Evolutionary conservation across 2,329 filamentous ascomycete species (phyloP).

Genomic region (Aspergillus aculeatinus): DNA sequence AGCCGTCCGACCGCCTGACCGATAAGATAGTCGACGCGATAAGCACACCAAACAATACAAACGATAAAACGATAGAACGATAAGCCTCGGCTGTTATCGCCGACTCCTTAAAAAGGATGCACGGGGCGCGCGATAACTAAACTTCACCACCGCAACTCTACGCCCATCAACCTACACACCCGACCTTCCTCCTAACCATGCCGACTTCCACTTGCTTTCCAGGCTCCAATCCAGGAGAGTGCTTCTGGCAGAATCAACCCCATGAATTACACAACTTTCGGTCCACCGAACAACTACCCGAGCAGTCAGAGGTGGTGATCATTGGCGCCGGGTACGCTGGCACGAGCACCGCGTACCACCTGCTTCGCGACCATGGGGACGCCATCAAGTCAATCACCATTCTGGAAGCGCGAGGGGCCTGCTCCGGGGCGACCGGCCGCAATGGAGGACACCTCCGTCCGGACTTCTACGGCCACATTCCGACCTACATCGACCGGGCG

Average conservation of each 20-base stretch:
- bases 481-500: slow-evolving; percentile 31
- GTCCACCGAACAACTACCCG: slow-evolving; percentile 31
- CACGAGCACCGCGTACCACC: slow-evolving; percentile 43
- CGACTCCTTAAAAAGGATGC: neutral
- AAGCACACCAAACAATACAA: neutral
- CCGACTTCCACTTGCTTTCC: slow-evolving; percentile 1
- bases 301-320: slow-evolving; percentile 43
- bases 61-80: neutral
- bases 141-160: neutral
- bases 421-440: slow-evolving; percentile 45
- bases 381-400: slow-evolving; percentile 30
- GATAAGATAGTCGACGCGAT: neutral
- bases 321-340: slow-evolving; percentile 51
- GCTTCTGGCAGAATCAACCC: slow-evolving; percentile 46
- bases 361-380: slow-evolving; percentile 25
- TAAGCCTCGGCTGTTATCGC: neutral
- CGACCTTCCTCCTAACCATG: neutral
- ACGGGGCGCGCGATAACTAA: neutral
- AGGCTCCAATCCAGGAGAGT: slow-evolving; percentile 4
- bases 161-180: neutral
- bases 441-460: slow-evolving; percentile 48
- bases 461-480: slow-evolving; percentile 41
- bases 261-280: slow-evolving; percentile 43
- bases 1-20: neutral
- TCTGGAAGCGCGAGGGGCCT: slow-evolving; percentile 40